Conservation (phyloP, 495 filamentous ascomycete genomes). For the Neurospora sp. region DNA sequence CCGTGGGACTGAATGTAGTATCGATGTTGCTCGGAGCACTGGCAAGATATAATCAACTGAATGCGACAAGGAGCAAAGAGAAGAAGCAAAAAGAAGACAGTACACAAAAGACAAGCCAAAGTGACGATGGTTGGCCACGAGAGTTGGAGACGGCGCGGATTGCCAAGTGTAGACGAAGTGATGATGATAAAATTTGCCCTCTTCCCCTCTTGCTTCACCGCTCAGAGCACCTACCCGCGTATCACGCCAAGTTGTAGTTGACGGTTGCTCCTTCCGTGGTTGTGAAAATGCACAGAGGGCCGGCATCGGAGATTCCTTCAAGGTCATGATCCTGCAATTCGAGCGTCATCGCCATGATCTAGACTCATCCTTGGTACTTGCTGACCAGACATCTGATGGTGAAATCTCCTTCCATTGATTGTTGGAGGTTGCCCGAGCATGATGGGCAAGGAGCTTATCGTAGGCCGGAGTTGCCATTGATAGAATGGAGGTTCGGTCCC, state of each 20-base stretch:
- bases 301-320: background rate
- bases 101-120: background rate
- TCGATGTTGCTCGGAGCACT: conserved; percentile 6
- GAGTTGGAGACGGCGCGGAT: background rate
- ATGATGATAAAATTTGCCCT: background rate
- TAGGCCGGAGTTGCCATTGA: background rate
- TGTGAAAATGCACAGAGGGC: background rate
- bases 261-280: background rate
- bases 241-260: background rate
- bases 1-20: background rate
- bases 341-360: background rate
- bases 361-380: background rate
- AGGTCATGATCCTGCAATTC: background rate
- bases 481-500: background rate
- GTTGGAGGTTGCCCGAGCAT: background rate
- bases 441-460: background rate
- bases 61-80: background rate
- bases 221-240: background rate
- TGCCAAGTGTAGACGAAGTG: background rate
- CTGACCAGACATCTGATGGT: background rate
- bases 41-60: background rate
- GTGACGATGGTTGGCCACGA: background rate
- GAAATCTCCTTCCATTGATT: background rate
- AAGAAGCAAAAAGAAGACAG: background rate
- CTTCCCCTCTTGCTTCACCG: background rate